Evolutionary conservation across 2,329 filamentous ascomycete species (phyloP).

Genomic region (Tricladium varicosporioides): DNA sequence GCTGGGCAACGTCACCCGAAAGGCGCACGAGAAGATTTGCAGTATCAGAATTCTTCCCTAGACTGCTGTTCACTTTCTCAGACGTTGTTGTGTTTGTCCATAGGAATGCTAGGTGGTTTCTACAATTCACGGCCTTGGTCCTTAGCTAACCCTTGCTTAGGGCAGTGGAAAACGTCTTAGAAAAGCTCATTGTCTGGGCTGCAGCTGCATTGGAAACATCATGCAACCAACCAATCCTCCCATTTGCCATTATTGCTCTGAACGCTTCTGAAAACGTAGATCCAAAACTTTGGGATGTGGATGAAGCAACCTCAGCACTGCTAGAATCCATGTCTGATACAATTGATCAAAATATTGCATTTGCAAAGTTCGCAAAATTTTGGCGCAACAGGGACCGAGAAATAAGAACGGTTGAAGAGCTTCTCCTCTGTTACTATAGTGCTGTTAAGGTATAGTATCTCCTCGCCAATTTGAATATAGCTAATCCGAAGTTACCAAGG

Average conservation of each 20-base stretch:
- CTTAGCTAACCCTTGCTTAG: neutral
- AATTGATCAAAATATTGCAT: neutral
- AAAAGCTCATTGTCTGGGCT: constrained; percentile 13
- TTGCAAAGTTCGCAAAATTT: neutral
- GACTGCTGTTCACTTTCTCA: neutral
- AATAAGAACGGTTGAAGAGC: neutral
- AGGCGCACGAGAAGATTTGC: neutral
- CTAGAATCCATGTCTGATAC: neutral
- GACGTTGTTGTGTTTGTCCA: constrained; percentile 3
- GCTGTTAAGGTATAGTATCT: neutral
- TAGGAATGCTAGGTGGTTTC: neutral
- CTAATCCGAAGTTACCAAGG: too few species aligned
- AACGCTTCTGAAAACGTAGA: constrained; percentile 8
- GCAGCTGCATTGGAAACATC: constrained; percentile 3
- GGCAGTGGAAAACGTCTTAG: constrained; percentile 8
- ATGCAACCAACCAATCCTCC: constrained; percentile 8
- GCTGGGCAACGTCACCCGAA: neutral
- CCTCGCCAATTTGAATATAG: neutral
- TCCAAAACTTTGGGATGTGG: constrained; percentile 5
- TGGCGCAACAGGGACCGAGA: constrained; percentile 2
- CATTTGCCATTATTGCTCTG: constrained; percentile 12
- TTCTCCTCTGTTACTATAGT: constrained; percentile 8
- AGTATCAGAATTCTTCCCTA: neutral
- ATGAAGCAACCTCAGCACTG: neutral
- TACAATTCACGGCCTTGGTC: neutral